Percentiles rank a stretch among this genome's conserved stretches.
phyloP scores from a whole-genome alignment of 345 rosid genomes.

The Lepidium aucheri region DNA sequence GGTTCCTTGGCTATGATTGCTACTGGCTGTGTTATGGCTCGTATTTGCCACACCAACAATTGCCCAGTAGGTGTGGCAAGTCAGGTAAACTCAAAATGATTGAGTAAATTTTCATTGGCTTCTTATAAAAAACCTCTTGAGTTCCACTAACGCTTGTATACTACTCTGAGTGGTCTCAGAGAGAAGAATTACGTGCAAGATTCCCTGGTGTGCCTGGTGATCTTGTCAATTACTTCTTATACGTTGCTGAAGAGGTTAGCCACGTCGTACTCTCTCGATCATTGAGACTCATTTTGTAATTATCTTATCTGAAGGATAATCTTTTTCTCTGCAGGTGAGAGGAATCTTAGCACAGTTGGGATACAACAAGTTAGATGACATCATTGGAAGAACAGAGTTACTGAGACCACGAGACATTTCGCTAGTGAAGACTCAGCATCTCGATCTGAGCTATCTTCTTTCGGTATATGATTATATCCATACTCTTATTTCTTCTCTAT shows the following conservation, averaged over 20 bases:
- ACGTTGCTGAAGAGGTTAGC: slow-evolving; percentile 96
- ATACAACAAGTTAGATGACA: slow-evolving; percentile 77
- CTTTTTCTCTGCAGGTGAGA: slow-evolving; percentile 46
- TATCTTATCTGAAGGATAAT: not conserved
- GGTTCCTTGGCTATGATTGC: slow-evolving; percentile 99
- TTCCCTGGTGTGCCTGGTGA: slow-evolving; percentile 99
- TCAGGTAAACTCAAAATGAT: slow-evolving; percentile 46
- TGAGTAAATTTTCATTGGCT: not conserved
- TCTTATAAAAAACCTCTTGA: not conserved
- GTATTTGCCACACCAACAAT: slow-evolving; percentile 97
- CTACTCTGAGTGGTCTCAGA: slow-evolving; percentile 32
- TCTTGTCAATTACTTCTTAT: slow-evolving; percentile 87
- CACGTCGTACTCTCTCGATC: slow-evolving; percentile 1
- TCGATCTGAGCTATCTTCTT: slow-evolving; percentile 70
- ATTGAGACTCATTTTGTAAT: not conserved
- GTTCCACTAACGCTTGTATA: not conserved
- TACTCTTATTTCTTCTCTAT: not conserved
- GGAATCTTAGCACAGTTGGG: slow-evolving; percentile 92
- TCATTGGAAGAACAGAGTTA: slow-evolving; percentile 78
- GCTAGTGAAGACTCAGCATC: slow-evolving; percentile 94
- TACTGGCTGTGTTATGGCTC: slow-evolving; percentile 99
- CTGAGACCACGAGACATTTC: slow-evolving; percentile 81
- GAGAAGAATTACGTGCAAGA: slow-evolving; percentile 95
- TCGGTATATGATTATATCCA: slow-evolving; percentile 33
- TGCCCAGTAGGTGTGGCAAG: slow-evolving; percentile 99